Base-by-base conservation (phyloP, 352 stramenopile genomes). In the Phytophthora sp. region DNA sequence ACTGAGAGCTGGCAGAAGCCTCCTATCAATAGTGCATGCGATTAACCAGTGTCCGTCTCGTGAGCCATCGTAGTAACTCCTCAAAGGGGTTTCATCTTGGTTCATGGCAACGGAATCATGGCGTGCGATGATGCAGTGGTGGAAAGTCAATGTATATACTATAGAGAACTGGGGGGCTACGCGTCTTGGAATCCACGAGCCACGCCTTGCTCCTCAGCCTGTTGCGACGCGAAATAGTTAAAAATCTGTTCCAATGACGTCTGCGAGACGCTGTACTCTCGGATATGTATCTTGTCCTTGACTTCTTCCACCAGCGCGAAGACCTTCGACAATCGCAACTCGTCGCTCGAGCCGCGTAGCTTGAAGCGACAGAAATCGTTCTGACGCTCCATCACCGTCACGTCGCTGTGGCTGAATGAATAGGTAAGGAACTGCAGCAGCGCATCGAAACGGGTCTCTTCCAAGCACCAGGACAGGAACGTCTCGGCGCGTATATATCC, bases 211-310 rank as follows among this genome's bases (percentile, higher is more conserved):
- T 84, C 76, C 44, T 87, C 76, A 7, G 57, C 29, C 60, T 97
- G 89, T 39, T 95, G 73, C 6, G 73, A 75, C 2, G 90, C 90
- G 54, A 97, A 97, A 13, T 67, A 74, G 64, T 97, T 96, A 73
- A 97, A 97, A 21, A 97, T 93, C 66, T 97, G 90, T 76, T 97
- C 89, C 31, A 97, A 55, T 18, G 88, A 93, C 8, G 88, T 96
- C 63, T 97, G 90, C 26, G 74, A 93, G n/a, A 97, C 75, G 36
- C 80, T 88, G 74, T 97, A 97, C 50, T 96, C 89, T 13, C 81
- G 73, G 49, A 98, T 93, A 45, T 76, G 27, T 54, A 94, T 61
- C 49, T 80, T 63, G 7, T 66, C 39, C 55, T 89, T 88, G 16
- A 69, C 59, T 0, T 63, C 59, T 73, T 97, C 89, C 12, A 97